phyloP scores from a whole-genome alignment of 1,284 basidiomycete genomes.

The Fomes fomentarius region DNA sequence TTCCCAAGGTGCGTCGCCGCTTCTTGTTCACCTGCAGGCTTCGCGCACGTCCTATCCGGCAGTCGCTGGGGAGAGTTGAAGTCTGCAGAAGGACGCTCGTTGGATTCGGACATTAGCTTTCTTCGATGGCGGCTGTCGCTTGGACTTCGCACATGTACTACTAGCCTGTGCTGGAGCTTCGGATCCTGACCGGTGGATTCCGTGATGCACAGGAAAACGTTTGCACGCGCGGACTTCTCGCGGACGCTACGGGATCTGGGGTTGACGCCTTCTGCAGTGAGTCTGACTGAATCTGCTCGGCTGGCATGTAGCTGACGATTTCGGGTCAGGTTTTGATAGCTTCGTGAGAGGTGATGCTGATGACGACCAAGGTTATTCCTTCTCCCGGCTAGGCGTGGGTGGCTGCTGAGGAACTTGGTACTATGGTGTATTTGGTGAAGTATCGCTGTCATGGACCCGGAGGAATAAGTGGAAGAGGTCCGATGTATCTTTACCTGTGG shows the following conservation, averaged over 20 bases:
- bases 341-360: conserved; percentile 18
- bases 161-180: background rate
- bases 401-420: too few species aligned
- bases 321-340: conserved; percentile 27
- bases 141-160: too few species aligned
- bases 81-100: too few species aligned
- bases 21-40: background rate
- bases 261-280: conserved; percentile 78
- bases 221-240: conserved; percentile 63
- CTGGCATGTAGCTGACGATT: background rate
- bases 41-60: too few species aligned
- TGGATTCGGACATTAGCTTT: too few species aligned
- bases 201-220: conserved; percentile 60
- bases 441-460: too few species aligned
- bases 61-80: too few species aligned
- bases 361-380: background rate
- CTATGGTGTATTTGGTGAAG: too few species aligned
- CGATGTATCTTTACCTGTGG: background rate
- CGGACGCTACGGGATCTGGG: conserved; percentile 74
- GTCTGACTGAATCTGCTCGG: conserved; percentile 16
- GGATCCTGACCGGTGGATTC: background rate
- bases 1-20: conserved; percentile 74
- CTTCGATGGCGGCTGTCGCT: too few species aligned
- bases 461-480: too few species aligned
- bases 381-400: background rate